phyloP scores from a whole-genome alignment of 495 filamentous ascomycete genomes.

The Penicillium daleae region DNA sequence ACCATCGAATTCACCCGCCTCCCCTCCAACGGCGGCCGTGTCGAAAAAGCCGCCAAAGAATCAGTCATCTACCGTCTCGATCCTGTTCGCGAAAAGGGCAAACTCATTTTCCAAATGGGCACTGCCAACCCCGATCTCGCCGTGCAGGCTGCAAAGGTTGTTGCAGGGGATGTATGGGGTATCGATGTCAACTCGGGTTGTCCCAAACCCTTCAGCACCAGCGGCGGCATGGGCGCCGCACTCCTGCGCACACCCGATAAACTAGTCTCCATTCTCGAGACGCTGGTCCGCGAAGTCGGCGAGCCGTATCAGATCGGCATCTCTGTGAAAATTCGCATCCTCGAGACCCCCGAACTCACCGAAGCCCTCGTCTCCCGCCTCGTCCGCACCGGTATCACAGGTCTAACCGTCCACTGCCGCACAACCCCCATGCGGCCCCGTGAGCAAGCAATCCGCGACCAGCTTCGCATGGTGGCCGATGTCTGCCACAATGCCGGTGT shows the following conservation, averaged over 20 bases:
- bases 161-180: constrained; percentile 84
- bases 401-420: constrained; percentile 91
- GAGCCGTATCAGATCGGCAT: constrained; percentile 81
- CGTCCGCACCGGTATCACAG: constrained; percentile 83
- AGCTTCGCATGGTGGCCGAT: constrained; percentile 76
- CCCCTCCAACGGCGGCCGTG: constrained; percentile 65
- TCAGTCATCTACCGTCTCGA: constrained; percentile 84
- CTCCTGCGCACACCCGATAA: constrained; percentile 80
- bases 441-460: constrained; percentile 82
- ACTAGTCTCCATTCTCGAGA: constrained; percentile 77
- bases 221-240: constrained; percentile 93
- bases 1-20: constrained; percentile 82
- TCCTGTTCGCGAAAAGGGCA: constrained; percentile 68
- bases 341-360: constrained; percentile 75
- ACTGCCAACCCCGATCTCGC: constrained; percentile 79
- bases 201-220: constrained; percentile 92
- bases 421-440: constrained; percentile 94
- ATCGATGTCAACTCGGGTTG: constrained; percentile 98
- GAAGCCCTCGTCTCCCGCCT: constrained; percentile 73
- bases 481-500: constrained; percentile 83
- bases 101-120: constrained; percentile 88
- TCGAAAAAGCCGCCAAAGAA: constrained; percentile 57
- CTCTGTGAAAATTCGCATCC: constrained; percentile 90
- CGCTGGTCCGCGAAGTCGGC: constrained; percentile 77
- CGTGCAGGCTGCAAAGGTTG: constrained; percentile 78